These are phyloP conservation scores for Solanum virginianum DNA, from an alignment of 257 asterid genomes.

Conservation along the genomic window DNA sequence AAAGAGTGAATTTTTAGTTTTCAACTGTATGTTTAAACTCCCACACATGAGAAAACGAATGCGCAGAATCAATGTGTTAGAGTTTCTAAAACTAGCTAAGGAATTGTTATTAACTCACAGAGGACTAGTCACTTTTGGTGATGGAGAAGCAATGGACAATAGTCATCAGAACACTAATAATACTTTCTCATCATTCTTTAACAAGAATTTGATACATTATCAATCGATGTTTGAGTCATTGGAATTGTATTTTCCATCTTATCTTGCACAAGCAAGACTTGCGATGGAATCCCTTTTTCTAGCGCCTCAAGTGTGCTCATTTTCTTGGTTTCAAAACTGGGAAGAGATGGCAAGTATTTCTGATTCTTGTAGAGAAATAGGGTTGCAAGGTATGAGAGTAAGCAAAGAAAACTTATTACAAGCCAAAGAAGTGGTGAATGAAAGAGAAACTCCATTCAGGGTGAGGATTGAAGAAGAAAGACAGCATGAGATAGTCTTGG, in stretches of 20 bases:
- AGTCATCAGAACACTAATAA: neutral
- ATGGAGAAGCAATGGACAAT: conserved; percentile 19
- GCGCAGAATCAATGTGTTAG: conserved; percentile 12
- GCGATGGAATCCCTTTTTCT: conserved; percentile 50
- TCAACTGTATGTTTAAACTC: conserved; percentile 56
- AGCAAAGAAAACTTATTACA: conserved; percentile 38
- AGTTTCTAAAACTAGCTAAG: conserved; percentile 37
- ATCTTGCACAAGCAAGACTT: conserved; percentile 54
- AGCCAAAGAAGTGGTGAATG: conserved; percentile 44
- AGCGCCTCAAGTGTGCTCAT: conserved; percentile 35
- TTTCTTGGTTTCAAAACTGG: conserved; percentile 39
- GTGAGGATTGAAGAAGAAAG: conserved; percentile 17
- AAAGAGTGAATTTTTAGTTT: conserved; percentile 38
- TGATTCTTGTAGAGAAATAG: neutral
- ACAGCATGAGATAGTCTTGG: conserved; percentile 44
- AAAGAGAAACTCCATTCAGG: conserved; percentile 20
- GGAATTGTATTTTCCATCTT: conserved; percentile 47
- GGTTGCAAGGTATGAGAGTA: conserved; percentile 19
- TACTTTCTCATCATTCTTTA: conserved; percentile 27
- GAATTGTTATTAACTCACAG: conserved; percentile 5
- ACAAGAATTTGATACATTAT: conserved; percentile 26
- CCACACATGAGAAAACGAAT: conserved; percentile 56
- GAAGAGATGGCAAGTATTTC: conserved; percentile 3
- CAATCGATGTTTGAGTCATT: conserved; percentile 46
- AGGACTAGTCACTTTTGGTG: conserved; percentile 12